These are phyloP conservation scores for Fusarium zealandicum DNA, from an alignment of 2,329 filamentous ascomycete species.

Conservation along the genomic window DNA sequence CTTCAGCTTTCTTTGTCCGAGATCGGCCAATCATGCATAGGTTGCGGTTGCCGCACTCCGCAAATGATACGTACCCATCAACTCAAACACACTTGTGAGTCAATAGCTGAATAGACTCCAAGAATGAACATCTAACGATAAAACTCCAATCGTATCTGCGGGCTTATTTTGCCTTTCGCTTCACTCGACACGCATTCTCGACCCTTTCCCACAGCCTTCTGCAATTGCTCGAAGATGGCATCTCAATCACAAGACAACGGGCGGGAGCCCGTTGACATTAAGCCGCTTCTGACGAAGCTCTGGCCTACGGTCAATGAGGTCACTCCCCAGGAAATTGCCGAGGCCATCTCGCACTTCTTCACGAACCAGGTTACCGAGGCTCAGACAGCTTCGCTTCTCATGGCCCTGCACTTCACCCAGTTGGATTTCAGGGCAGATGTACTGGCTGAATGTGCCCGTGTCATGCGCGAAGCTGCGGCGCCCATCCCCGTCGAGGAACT, in stretches of 20 bases:
- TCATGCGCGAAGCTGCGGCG: slow-evolving; percentile 83
- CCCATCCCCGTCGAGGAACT: slow-evolving; percentile 72
- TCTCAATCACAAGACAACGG: slow-evolving; percentile 38
- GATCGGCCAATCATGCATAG: slow-evolving; percentile 37
- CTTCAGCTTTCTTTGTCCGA: slow-evolving; percentile 6
- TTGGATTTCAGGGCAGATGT: slow-evolving; percentile 86
- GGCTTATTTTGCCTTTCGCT: not conserved
- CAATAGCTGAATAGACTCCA: slow-evolving; percentile 34
- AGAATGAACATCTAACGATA: slow-evolving; percentile 22
- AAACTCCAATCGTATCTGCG: slow-evolving; percentile 4
- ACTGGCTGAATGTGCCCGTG: slow-evolving; percentile 80
- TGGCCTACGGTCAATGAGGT: slow-evolving; percentile 68
- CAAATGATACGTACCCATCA: slow-evolving; percentile 29
- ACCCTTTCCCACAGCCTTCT: not conserved
- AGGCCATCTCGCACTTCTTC: slow-evolving; percentile 91
- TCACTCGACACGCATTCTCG: not conserved
- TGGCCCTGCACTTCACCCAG: slow-evolving; percentile 89
- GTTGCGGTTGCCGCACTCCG: slow-evolving; percentile 21
- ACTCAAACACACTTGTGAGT: slow-evolving; percentile 27
- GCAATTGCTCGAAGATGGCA: slow-evolving; percentile 46
- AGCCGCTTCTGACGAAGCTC: slow-evolving; percentile 74
- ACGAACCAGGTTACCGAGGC: slow-evolving; percentile 87
- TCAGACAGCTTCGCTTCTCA: slow-evolving; percentile 86
- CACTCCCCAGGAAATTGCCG: slow-evolving; percentile 81
- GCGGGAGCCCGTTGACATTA: slow-evolving; percentile 62